These are phyloP conservation scores for Hyphodiscus sp. DNA, from an alignment of 2,329 filamentous ascomycete genomes.

Conservation along the genomic window DNA sequence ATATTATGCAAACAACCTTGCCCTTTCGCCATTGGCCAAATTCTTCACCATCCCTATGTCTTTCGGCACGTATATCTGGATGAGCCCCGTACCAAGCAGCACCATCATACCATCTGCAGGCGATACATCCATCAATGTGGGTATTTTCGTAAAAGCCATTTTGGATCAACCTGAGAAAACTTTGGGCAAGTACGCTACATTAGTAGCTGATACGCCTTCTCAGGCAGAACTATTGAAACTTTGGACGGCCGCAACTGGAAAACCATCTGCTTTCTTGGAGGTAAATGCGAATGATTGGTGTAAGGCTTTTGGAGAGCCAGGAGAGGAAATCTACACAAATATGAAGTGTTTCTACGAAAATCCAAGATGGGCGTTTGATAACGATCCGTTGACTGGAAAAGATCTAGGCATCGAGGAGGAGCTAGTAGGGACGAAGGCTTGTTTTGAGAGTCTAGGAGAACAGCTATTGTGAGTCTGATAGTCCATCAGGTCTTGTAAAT, in stretches of 20 bases:
- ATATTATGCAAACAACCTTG: background rate
- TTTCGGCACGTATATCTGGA: background rate
- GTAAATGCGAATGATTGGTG: background rate
- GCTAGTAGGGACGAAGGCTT: background rate
- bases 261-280: background rate
- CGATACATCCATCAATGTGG: background rate
- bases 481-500: too few species aligned
- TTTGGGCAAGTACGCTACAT: background rate
- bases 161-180: background rate
- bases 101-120: background rate
- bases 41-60: background rate
- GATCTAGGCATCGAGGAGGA: background rate
- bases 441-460: background rate
- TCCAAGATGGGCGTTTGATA: background rate
- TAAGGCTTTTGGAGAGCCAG: background rate
- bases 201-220: background rate
- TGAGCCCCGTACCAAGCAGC: background rate
- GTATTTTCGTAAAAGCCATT: background rate
- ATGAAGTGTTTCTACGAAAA: background rate
- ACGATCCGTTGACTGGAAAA: background rate
- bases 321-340: too few species aligned
- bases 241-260: background rate
- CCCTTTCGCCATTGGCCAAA: background rate
- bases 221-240: background rate
- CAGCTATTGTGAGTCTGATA: background rate